Evolutionary conservation across 176 grass and related monocot species (phyloP).

Genomic region (Oryza glaberrima): DNA sequence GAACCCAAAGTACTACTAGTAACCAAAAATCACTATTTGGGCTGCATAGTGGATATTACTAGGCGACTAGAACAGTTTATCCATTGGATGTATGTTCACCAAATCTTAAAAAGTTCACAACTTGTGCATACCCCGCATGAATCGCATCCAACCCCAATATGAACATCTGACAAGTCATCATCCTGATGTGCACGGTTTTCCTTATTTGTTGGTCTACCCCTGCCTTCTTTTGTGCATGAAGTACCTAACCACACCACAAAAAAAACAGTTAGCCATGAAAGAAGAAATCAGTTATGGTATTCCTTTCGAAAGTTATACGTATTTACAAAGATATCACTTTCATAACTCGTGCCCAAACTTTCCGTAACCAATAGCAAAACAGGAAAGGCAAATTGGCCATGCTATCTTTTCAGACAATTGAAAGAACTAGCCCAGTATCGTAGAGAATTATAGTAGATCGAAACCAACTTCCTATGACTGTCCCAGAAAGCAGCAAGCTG

Average conservation of each 20-base stretch:
- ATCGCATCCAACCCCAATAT: conserved; percentile 81
- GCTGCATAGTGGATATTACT: not conserved
- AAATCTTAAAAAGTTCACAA: not conserved
- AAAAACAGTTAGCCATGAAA: conserved; percentile 7
- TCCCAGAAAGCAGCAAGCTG: not conserved
- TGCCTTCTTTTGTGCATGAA: conserved; percentile 43
- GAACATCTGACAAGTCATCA: conserved; percentile 47
- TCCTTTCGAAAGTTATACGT: not conserved
- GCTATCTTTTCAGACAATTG: not conserved
- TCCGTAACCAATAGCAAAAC: not conserved
- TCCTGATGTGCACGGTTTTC: not conserved
- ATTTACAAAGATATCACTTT: conserved; percentile 42
- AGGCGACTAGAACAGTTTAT: not conserved
- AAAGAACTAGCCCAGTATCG: not conserved
- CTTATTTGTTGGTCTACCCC: conserved; percentile 24
- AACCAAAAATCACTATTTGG: not conserved
- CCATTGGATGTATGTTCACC: conserved; percentile 11
- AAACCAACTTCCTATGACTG: not conserved
- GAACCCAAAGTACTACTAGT: not conserved
- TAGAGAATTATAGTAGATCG: conserved; percentile 16
- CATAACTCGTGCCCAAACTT: not conserved
- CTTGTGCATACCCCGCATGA: conserved; percentile 81
- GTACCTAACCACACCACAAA: conserved; percentile 33
- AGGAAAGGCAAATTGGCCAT: conserved; percentile 11
- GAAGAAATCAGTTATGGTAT: not conserved